Evolutionary conservation across 768 basidiomycete species (phyloP), one percentile per base, ranked within the genome.

Genomic region (Amanita jacksonii): DNA sequence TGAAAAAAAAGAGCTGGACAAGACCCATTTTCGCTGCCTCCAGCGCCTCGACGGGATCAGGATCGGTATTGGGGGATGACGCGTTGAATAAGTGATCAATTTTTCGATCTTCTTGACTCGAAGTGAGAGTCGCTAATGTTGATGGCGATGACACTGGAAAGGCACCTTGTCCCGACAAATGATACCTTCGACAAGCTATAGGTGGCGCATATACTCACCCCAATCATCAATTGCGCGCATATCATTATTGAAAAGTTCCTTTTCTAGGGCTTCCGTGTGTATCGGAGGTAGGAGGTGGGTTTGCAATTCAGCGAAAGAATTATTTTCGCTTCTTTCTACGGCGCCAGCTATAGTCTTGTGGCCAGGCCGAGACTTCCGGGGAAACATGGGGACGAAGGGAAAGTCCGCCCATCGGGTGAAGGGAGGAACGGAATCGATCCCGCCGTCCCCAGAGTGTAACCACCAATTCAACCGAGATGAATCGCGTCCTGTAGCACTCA

Each of bases 11-110:
- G 19, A 28, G 20, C 8, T 5, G 19, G 18, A 18, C 30, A 18
- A 28, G 12, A 45, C 44, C 44, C 36, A 45, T 45, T 45, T 45
- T 45, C 12, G 27, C 18, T 3, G 44, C 35, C 19, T 38, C 44
- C 44, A 45, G 24, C 16, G 12, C 20, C 23, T 45, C 44, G 12
- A 38, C 31, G 8, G 41, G 18, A 16, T 22, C 1, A 23, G 44
- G 44, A 5, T 38, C 44, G 9, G 44, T 45, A 9, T 8, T 23
- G 4, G 44, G 44, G 18, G 44, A 45, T 9, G 44, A 38, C 22
- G 19, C 28, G 9, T 30, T 24, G 28, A 45, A 45, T 33, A 45
- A 9, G 15, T 4, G 5, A 22, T 30, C 27, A 31, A 38, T 45
- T 28, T 38, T 45, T 5, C 37, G 27, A 9, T 45, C 44, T 45